Percentiles rank a stretch among this genome's conserved stretches.
Evolutionary conservation across 805 yeast genomes (phyloP).

Genomic region (Scheffersomyces stipitis): DNA sequence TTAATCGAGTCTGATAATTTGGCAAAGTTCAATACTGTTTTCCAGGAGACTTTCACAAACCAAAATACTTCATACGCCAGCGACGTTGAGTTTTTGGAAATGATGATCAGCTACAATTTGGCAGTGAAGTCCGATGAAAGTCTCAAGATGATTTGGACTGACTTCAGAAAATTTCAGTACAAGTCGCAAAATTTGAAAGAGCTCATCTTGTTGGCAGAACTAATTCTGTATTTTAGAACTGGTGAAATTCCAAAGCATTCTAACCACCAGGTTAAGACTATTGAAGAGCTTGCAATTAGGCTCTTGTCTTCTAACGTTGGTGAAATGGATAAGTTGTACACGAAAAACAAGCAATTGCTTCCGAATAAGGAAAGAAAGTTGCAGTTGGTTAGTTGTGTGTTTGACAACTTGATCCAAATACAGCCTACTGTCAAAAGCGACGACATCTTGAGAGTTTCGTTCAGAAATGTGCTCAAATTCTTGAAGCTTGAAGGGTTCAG

Average conservation of each 20-base stretch:
- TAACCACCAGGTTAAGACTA: background rate
- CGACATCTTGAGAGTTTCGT: slow-evolving; percentile 12
- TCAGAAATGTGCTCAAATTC: slow-evolving; percentile 22
- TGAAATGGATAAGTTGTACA: slow-evolving; percentile 14
- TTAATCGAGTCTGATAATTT: slow-evolving; percentile 11
- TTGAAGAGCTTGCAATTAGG: slow-evolving; percentile 6
- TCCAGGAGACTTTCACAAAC: slow-evolving; percentile 15
- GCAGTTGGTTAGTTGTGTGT: slow-evolving; percentile 7
- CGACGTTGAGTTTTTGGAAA: slow-evolving; percentile 14
- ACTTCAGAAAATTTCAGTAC: slow-evolving; percentile 14
- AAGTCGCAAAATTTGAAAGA: slow-evolving; percentile 15
- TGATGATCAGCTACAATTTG: slow-evolving; percentile 24
- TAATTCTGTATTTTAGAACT: slow-evolving; percentile 18
- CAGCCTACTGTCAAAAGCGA: background rate
- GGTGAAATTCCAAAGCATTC: background rate
- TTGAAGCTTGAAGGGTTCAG: slow-evolving; percentile 19
- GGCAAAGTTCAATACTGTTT: slow-evolving; percentile 15
- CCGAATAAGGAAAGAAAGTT: slow-evolving; percentile 5
- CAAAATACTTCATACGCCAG: slow-evolving; percentile 13
- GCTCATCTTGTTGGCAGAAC: slow-evolving; percentile 15
- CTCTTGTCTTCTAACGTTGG: slow-evolving; percentile 8
- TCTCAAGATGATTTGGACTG: slow-evolving; percentile 14
- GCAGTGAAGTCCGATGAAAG: slow-evolving; percentile 14
- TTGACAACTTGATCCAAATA: slow-evolving; percentile 3
- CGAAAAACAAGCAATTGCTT: slow-evolving; percentile 10